Evolutionary conservation across 2,329 filamentous ascomycete species (phyloP).

Genomic region (Fusarium euwallaceae): DNA sequence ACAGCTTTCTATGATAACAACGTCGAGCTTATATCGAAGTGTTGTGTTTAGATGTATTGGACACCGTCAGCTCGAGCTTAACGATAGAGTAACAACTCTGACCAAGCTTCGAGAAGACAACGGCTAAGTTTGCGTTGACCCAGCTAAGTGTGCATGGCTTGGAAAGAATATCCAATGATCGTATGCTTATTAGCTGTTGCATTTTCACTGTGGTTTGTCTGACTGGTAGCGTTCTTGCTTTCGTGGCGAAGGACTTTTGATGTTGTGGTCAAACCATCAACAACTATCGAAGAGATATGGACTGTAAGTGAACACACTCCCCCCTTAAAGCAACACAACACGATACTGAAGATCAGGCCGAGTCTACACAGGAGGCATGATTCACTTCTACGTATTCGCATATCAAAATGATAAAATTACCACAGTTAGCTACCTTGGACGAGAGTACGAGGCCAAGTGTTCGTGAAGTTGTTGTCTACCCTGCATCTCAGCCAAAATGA

Average conservation of each 20-base stretch:
- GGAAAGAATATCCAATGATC: background rate
- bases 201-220: background rate
- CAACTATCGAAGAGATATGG: background rate
- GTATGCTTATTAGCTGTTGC: background rate
- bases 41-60: background rate
- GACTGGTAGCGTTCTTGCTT: background rate
- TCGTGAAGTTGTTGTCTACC: background rate
- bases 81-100: background rate
- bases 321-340: background rate
- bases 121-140: background rate
- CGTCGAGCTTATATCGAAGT: background rate
- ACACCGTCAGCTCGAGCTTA: background rate
- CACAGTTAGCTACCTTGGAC: background rate
- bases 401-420: background rate
- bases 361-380: background rate
- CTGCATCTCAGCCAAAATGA: background rate
- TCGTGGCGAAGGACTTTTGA: background rate
- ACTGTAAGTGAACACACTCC: background rate
- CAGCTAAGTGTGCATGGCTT: background rate
- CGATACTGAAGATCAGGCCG: background rate
- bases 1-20: background rate
- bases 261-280: background rate
- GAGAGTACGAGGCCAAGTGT: background rate
- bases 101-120: background rate
- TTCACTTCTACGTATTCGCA: background rate